Evolutionary conservation across 2,329 filamentous ascomycete genomes (phyloP).

Genomic region (Calycina herbarum): DNA sequence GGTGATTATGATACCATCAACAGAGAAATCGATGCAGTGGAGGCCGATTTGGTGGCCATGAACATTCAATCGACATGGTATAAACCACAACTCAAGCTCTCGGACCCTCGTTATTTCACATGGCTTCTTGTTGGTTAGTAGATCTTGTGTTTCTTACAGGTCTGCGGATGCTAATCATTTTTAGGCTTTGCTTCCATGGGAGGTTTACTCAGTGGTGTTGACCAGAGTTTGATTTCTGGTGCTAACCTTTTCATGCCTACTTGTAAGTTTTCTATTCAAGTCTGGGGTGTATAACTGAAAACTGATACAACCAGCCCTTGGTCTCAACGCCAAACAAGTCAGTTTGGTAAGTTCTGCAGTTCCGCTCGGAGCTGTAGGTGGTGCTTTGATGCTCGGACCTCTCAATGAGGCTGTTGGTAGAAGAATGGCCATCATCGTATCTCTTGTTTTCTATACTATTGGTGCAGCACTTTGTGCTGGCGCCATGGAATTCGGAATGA

Average conservation of each 20-base stretch:
- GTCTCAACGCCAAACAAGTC: constrained; percentile 56
- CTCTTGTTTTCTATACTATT: constrained; percentile 68
- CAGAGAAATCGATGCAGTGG: constrained; percentile 38
- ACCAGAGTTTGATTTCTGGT: constrained; percentile 72
- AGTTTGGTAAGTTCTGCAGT: constrained; percentile 70
- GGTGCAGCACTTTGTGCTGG: constrained; percentile 69
- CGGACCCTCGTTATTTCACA: constrained; percentile 64
- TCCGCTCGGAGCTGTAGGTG: constrained; percentile 70
- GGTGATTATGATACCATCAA: constrained; percentile 36
- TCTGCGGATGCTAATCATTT: background rate
- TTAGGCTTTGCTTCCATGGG: constrained; percentile 71
- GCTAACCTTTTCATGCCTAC: constrained; percentile 66
- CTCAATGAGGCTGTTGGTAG: constrained; percentile 68
- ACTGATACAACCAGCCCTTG: constrained; percentile 45
- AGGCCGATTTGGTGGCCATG: constrained; percentile 33
- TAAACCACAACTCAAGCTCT: constrained; percentile 56
- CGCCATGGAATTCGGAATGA: constrained; percentile 69
- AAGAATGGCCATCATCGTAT: constrained; percentile 68
- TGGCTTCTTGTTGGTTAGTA: constrained; percentile 33
- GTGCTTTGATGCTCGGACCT: constrained; percentile 66
- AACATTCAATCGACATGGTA: constrained; percentile 29
- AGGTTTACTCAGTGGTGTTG: constrained; percentile 69
- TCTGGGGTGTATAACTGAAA: background rate
- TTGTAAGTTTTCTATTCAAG: constrained; percentile 19
- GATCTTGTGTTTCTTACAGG: background rate